Base-by-base conservation (phyloP, 768 basidiomycete genomes). In the Cystobasidium ongulense region DNA sequence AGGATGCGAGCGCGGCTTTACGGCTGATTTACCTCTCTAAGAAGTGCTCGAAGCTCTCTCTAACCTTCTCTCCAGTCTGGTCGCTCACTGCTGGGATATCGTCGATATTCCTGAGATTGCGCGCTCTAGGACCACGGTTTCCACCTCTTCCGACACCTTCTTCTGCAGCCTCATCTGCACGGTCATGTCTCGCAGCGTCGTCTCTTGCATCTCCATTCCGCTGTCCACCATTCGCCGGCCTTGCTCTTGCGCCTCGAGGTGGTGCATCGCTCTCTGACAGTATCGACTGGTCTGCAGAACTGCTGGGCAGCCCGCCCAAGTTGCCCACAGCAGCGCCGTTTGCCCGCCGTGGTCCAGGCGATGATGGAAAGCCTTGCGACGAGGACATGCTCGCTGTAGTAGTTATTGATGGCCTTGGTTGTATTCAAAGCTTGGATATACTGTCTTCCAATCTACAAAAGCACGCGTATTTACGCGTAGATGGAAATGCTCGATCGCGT, bases 41-140 rank as follows among this genome's bases (percentile, higher is more conserved):
- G 53, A 82, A 99, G 97, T 0, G 87, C 86, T 92, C 90, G 79
- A 98, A 97, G 78, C 89, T 88, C 78, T 94, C 90, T 71, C 89
- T 88, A 2, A 98, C 91, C 78, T 90, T 91, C 83, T 98, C 94
- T 66, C 95, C 95, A 23, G 97, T 95, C 36, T 90, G 88, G 82
- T 98, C 96, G 78, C 88, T 54, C 11, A 71, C 68, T 4, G 53
- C 46, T 11, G 68, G 68, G 33, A 71, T 71, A 29, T 71, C 54
- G 29, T 54, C 68, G 52, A 71, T 59, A 38, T 71, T 41, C 33
- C 43, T 46, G 7, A 57, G 41, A 29, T 54, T 59, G 29, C 68
- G 50, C 36, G 53, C 21, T 59, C 68, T 29, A 27, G 53, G 53
- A 1, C 35, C 52, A 1, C 36, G 2, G 25, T 27, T 29, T 38